Evolutionary conservation across 179 eudicot species (phyloP).

Genomic region (Gypsophila paniculata): DNA sequence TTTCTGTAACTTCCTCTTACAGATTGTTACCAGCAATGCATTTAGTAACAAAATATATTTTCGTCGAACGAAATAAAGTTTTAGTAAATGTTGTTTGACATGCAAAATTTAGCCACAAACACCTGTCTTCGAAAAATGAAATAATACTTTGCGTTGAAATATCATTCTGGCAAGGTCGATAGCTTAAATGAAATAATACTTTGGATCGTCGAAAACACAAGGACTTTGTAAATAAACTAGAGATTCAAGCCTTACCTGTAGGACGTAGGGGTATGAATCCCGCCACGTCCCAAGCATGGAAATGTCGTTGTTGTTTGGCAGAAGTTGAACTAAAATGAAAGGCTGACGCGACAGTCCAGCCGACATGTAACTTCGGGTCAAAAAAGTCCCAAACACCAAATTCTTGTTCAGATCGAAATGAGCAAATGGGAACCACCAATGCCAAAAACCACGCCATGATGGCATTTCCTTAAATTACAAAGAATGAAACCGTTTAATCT

Average conservation of each 20-base stretch:
- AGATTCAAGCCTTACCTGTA: slow-evolving; percentile 4
- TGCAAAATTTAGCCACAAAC: neutral
- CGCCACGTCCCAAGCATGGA: slow-evolving; percentile 94
- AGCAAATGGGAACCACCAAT: too few relatives aligned
- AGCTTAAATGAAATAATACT: too few relatives aligned
- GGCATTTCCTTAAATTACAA: too few relatives aligned
- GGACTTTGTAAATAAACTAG: neutral
- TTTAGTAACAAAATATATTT: neutral
- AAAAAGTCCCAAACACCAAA: too few relatives aligned
- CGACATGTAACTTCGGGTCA: slow-evolving; percentile 86
- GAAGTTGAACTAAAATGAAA: too few relatives aligned
- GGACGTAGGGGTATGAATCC: slow-evolving; percentile 96
- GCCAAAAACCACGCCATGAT: too few relatives aligned
- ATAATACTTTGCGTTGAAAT: too few relatives aligned
- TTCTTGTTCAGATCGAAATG: too few relatives aligned
- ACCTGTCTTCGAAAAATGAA: neutral
- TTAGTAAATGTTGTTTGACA: too few relatives aligned
- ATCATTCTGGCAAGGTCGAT: too few relatives aligned
- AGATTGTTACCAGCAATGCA: slow-evolving; percentile 15
- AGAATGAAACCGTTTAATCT: too few relatives aligned
- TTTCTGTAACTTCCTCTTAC: neutral
- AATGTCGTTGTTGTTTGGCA: slow-evolving; percentile 92
- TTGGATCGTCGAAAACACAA: too few relatives aligned
- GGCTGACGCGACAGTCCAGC: slow-evolving; percentile 86
- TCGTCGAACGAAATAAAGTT: neutral